phyloP scores from a whole-genome alignment of 2,329 filamentous ascomycete genomes.

The Cryphonectria parasitica region DNA sequence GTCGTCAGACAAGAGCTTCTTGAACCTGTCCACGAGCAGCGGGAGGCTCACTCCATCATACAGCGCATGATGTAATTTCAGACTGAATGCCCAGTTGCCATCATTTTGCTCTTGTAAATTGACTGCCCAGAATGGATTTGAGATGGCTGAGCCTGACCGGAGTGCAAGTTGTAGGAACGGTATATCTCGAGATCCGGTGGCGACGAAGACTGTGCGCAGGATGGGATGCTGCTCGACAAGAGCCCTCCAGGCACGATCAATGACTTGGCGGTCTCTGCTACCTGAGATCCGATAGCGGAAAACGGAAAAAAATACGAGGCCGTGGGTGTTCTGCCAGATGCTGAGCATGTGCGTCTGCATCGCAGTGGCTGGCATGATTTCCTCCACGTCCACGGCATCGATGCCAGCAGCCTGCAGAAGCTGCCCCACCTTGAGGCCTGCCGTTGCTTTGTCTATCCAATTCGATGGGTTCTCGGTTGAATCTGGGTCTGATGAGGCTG shows the following conservation, averaged over 20 bases:
- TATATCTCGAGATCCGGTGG: slow-evolving; percentile 47
- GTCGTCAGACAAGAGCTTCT: slow-evolving; percentile 30
- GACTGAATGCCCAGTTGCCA: slow-evolving; percentile 43
- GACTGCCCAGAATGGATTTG: slow-evolving; percentile 34
- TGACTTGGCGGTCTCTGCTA: slow-evolving; percentile 39
- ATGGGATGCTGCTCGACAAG: slow-evolving; percentile 63
- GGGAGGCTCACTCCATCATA: slow-evolving; percentile 86
- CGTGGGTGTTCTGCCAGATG: slow-evolving; percentile 70
- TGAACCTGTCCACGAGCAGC: slow-evolving; percentile 55
- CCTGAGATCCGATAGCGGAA: slow-evolving; percentile 65
- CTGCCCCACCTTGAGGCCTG: slow-evolving; percentile 41
- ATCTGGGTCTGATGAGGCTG: background rate
- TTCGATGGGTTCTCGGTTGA: background rate
- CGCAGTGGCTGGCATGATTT: slow-evolving; percentile 69
- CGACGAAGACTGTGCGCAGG: slow-evolving; percentile 69
- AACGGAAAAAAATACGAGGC: slow-evolving; percentile 71
- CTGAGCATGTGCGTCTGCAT: slow-evolving; percentile 83
- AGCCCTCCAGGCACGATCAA: slow-evolving; percentile 64
- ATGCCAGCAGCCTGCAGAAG: slow-evolving; percentile 49
- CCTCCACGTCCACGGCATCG: slow-evolving; percentile 51
- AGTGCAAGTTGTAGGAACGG: slow-evolving; percentile 69
- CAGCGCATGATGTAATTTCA: slow-evolving; percentile 80
- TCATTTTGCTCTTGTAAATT: slow-evolving; percentile 27
- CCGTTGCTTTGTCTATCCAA: slow-evolving; percentile 38
- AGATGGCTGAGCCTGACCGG: background rate